Conservation (phyloP, 1,139 yeast species). For the Trichomonascaceae sp. region DNA sequence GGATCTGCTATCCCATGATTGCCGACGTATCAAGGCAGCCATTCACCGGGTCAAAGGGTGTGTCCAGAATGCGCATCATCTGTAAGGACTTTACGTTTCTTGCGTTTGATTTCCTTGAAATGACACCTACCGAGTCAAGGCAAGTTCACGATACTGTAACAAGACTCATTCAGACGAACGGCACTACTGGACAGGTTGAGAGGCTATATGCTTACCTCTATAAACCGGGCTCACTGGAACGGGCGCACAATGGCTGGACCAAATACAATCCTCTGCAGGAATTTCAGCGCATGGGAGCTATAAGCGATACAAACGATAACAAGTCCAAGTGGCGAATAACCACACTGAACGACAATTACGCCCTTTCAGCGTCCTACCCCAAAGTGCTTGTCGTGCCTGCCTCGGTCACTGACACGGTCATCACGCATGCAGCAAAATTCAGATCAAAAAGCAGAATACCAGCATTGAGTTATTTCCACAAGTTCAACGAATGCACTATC, state of each 20-base stretch:
- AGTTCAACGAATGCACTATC: constrained; percentile 54
- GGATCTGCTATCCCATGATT: constrained; percentile 89
- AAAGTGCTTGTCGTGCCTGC: constrained; percentile 52
- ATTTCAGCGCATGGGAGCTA: constrained; percentile 42
- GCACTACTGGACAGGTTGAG: constrained; percentile 32
- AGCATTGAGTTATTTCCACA: constrained; percentile 62
- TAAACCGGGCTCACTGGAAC: constrained; percentile 45
- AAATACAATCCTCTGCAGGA: constrained; percentile 52
- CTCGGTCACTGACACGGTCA: constrained; percentile 64
- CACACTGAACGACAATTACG: constrained; percentile 47
- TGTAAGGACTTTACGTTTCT: constrained; percentile 85
- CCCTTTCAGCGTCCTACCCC: constrained; percentile 71
- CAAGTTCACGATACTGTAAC: constrained; percentile 66
- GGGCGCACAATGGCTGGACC: constrained; percentile 52
- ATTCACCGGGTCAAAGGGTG: constrained; percentile 30
- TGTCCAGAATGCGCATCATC: constrained; percentile 42
- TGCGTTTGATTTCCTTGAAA: constrained; percentile 67
- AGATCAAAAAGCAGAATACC: constrained; percentile 83
- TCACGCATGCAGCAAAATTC: constrained; percentile 72
- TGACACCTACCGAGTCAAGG: constrained; percentile 41
- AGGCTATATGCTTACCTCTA: constrained; percentile 61
- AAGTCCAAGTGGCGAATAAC: constrained; percentile 55
- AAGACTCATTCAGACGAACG: constrained; percentile 40
- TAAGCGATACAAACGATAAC: constrained; percentile 8
- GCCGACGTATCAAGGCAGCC: constrained; percentile 47